These are phyloP conservation scores for Hyaloscypha variabilis DNA, from an alignment of 495 filamentous ascomycete species.

Conservation along the genomic window DNA sequence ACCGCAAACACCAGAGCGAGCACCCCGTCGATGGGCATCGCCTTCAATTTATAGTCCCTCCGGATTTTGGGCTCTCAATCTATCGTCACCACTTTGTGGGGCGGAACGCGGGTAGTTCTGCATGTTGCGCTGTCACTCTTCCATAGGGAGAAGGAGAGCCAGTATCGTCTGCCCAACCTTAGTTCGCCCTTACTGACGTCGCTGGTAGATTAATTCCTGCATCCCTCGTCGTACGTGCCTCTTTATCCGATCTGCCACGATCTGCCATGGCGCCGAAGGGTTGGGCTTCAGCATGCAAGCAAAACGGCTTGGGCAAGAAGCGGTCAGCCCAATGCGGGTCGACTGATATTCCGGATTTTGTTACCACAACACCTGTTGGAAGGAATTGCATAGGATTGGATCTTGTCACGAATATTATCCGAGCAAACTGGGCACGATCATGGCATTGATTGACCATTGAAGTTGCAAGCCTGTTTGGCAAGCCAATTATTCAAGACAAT, in stretches of 20 bases:
- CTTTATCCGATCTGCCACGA: constrained; percentile 24
- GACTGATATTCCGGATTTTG: not conserved
- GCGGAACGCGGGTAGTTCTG: constrained; percentile 24
- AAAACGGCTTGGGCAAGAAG: not conserved
- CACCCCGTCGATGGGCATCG: not conserved
- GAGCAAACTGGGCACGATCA: not conserved
- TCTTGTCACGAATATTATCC: not conserved
- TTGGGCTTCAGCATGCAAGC: not conserved
- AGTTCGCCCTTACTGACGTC: constrained; percentile 24
- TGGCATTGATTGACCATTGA: not conserved
- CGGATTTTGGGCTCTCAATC: constrained; percentile 9
- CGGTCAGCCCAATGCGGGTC: not conserved
- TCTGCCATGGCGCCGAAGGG: not conserved
- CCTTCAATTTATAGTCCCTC: constrained; percentile 7
- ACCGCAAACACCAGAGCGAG: not conserved
- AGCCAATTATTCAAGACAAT: not conserved
- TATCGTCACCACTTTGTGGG: constrained; percentile 18
- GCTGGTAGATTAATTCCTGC: constrained; percentile 21
- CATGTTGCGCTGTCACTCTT: constrained; percentile 30
- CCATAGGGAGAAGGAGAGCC: constrained; percentile 23
- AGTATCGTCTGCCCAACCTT: constrained; percentile 16
- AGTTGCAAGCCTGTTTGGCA: not conserved
- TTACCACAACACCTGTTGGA: not conserved
- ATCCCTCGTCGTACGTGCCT: not conserved
- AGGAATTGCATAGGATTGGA: not conserved